These are phyloP conservation scores for Thelonectria blattea DNA, from an alignment of 2,329 filamentous ascomycete genomes.

Conservation along the genomic window DNA sequence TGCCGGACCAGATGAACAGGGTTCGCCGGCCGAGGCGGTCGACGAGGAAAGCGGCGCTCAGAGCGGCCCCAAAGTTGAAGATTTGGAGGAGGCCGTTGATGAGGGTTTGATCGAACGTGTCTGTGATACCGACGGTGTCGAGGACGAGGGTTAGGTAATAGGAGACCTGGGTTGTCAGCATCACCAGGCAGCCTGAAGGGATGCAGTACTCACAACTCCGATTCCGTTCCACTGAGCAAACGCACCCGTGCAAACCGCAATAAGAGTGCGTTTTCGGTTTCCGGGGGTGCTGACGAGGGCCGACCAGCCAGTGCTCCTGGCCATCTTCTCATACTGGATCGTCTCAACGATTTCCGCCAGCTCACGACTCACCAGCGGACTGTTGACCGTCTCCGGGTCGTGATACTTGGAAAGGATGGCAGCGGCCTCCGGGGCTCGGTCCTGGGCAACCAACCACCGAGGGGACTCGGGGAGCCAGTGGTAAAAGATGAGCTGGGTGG, in stretches of 20 bases:
- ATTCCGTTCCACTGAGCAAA: constrained; percentile 42
- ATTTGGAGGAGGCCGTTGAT: constrained; percentile 51
- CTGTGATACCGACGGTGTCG: constrained; percentile 47
- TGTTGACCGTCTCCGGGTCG: constrained; percentile 46
- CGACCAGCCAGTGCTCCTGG: constrained; percentile 42
- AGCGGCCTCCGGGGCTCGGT: constrained; percentile 56
- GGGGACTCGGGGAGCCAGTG: constrained; percentile 57
- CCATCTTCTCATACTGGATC: constrained; percentile 35
- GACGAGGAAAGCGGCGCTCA: constrained; percentile 46
- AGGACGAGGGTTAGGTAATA: constrained; percentile 50
- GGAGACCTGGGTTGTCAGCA: constrained; percentile 28
- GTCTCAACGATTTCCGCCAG: constrained; percentile 49
- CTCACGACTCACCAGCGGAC: constrained; percentile 47
- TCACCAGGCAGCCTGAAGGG: not conserved
- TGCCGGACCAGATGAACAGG: constrained; percentile 46
- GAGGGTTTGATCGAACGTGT: constrained; percentile 45
- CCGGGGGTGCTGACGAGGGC: constrained; percentile 42
- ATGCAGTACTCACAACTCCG: constrained; percentile 31
- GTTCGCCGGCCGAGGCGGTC: constrained; percentile 51
- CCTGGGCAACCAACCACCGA: constrained; percentile 54
- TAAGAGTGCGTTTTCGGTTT: constrained; percentile 42
- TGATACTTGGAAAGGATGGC: constrained; percentile 52
- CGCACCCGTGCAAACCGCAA: constrained; percentile 34
- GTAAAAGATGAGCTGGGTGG: constrained; percentile 43
- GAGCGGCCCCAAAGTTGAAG: constrained; percentile 47